Conservation (phyloP, 1,284 basidiomycete genomes). For the Cutaneotrichosporon sp. region DNA sequence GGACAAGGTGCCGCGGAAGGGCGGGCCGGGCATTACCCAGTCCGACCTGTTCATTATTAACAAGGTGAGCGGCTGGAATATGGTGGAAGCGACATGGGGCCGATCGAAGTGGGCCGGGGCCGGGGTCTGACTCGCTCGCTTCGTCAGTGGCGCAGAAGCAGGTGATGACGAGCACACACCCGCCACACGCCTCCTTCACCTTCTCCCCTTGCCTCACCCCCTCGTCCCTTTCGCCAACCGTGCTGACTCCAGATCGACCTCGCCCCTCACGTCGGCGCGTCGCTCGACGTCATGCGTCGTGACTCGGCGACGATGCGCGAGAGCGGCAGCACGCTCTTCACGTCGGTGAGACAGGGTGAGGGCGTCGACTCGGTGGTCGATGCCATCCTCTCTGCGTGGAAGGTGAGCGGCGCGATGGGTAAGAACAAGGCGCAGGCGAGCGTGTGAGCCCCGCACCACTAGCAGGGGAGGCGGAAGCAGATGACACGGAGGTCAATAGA, state of each 20-base stretch:
- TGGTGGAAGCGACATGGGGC: neutral
- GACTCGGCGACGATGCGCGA: slow-evolving; percentile 93
- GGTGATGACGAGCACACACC: neutral
- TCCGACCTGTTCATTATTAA: slow-evolving; percentile 94
- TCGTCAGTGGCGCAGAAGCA: neutral
- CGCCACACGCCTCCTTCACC: neutral
- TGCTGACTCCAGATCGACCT: slow-evolving; percentile 71
- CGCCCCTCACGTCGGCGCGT: slow-evolving; percentile 89
- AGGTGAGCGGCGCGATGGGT: slow-evolving; percentile 57
- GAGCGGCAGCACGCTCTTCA: slow-evolving; percentile 89
- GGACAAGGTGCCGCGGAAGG: slow-evolving; percentile 97
- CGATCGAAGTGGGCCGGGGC: neutral
- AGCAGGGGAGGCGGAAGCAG: neutral
- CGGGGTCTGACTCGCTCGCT: no score
- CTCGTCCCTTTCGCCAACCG: neutral
- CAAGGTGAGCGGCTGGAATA: slow-evolving; percentile 62
- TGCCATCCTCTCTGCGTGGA: slow-evolving; percentile 84
- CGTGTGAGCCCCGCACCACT: neutral
- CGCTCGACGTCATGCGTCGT: slow-evolving; percentile 90
- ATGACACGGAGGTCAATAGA: neutral
- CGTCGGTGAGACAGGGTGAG: slow-evolving; percentile 75
- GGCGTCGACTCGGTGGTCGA: slow-evolving; percentile 82
- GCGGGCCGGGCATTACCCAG: slow-evolving; percentile 89
- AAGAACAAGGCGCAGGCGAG: slow-evolving; percentile 24
- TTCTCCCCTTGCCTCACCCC: neutral